Conservation (phyloP, 495 filamentous ascomycete species). For the Trichocladium uniseriatum region DNA sequence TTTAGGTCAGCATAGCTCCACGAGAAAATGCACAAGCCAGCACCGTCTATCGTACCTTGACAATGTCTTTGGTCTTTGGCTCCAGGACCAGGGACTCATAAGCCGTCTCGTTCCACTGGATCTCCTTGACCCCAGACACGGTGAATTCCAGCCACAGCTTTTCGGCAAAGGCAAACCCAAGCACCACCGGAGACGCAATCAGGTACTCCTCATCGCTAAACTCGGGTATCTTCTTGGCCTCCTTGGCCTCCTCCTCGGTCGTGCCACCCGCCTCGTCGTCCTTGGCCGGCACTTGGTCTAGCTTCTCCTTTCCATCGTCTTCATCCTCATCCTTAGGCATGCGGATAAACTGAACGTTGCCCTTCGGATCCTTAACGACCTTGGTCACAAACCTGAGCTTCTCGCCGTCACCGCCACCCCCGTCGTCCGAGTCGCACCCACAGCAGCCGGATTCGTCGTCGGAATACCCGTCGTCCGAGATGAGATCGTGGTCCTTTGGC, state of each 20-base stretch:
- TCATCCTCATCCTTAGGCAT: conserved; percentile 44
- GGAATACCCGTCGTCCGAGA: conserved; percentile 51
- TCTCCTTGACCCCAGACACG: conserved; percentile 60
- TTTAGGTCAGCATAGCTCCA: conserved; percentile 31
- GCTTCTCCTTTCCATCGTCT: conserved; percentile 49
- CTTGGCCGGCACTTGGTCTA: conserved; percentile 52
- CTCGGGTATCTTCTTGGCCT: conserved; percentile 35
- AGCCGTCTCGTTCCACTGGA: conserved; percentile 25
- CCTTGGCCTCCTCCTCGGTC: conserved; percentile 30
- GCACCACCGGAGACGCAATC: conserved; percentile 78
- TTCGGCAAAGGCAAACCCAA: conserved; percentile 88
- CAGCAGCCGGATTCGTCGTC: conserved; percentile 45
- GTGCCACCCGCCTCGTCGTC: conserved; percentile 4
- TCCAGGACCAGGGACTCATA: conserved; percentile 24
- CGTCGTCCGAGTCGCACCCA: conserved; percentile 36
- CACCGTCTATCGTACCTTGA: conserved; percentile 47
- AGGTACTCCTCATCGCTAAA: conserved; percentile 83
- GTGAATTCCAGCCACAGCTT: conserved; percentile 90
- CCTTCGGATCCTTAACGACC: conserved; percentile 54
- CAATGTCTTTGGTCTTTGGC: conserved; percentile 25
- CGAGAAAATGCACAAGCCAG: not conserved
- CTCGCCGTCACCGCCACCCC: conserved; percentile 29
- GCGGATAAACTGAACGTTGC: conserved; percentile 46
- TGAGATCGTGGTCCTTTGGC: conserved; percentile 61
- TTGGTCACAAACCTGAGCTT: conserved; percentile 52